Percentiles rank a stretch among this genome's conserved stretches.
phyloP scores from a whole-genome alignment of 768 basidiomycete species.

The Xerocomus brunneocitrinus region DNA sequence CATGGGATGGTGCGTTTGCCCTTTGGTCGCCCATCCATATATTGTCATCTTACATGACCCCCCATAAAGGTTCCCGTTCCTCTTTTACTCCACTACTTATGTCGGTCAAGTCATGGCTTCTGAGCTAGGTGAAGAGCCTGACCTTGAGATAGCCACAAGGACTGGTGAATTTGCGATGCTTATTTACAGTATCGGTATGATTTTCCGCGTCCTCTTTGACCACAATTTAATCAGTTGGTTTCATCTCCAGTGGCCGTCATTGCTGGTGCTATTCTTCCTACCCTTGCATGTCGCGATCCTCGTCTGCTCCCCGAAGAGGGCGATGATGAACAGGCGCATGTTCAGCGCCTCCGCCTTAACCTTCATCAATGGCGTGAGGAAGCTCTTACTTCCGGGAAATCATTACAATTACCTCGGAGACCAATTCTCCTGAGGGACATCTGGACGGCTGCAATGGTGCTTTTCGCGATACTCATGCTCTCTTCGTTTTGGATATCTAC shows the following conservation, averaged over 20 bases:
- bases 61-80: slow-evolving; percentile 77
- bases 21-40: neutral
- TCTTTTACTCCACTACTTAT: slow-evolving; percentile 93
- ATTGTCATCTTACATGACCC: slow-evolving; percentile 7
- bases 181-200: slow-evolving; percentile 78
- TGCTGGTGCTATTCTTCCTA: slow-evolving; percentile 78
- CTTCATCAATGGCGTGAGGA: slow-evolving; percentile 84
- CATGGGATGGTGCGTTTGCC: slow-evolving; percentile 77
- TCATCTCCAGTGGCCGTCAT: slow-evolving; percentile 66
- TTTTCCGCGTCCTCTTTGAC: neutral
- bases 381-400: slow-evolving; percentile 68
- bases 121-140: slow-evolving; percentile 67
- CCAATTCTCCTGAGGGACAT: slow-evolving; percentile 91
- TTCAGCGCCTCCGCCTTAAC: slow-evolving; percentile 60
- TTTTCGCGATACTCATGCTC: slow-evolving; percentile 75
- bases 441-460: slow-evolving; percentile 82
- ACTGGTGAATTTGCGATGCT: slow-evolving; percentile 87
- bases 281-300: slow-evolving; percentile 76
- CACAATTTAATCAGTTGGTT: neutral
- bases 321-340: slow-evolving; percentile 69
- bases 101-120: slow-evolving; percentile 92
- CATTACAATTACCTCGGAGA: slow-evolving; percentile 77
- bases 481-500: slow-evolving; percentile 85
- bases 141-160: slow-evolving; percentile 78
- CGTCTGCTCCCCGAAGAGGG: slow-evolving; percentile 68